A percentile compares a stretch with the other conserved stretches of the same genome.
These are phyloP conservation scores for Rosa rugosa DNA, from an alignment of 306 rosid genomes.

Conservation along the genomic window DNA sequence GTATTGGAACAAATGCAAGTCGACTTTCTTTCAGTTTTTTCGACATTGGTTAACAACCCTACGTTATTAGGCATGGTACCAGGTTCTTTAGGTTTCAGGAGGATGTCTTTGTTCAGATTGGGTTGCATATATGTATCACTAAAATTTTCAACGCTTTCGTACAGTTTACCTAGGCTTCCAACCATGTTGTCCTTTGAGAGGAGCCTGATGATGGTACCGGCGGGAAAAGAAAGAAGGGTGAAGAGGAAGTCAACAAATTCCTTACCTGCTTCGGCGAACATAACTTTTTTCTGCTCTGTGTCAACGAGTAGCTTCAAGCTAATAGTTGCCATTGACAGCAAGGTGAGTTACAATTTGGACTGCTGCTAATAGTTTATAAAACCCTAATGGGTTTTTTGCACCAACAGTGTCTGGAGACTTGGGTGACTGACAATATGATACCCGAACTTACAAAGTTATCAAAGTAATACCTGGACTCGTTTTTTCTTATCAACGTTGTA, in stretches of 20 bases:
- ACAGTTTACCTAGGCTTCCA: slow-evolving; percentile 17
- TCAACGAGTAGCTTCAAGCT: slow-evolving; percentile 1
- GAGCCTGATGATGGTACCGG: slow-evolving; percentile 10
- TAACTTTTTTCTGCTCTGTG: not conserved
- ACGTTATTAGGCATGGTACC: not conserved
- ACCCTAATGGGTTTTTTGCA: too few relatives aligned
- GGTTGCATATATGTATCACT: slow-evolving; percentile 13
- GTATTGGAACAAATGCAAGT: not conserved
- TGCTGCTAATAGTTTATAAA: too few relatives aligned
- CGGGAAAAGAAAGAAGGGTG: slow-evolving; percentile 27
- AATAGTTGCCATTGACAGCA: not conserved
- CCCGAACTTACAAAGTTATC: too few relatives aligned
- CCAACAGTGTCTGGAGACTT: too few relatives aligned
- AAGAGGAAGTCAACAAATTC: slow-evolving; percentile 43
- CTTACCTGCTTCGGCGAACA: slow-evolving; percentile 28
- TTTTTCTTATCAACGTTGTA: too few relatives aligned
- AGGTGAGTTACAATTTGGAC: not conserved
- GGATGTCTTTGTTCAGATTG: not conserved
- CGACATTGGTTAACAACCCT: not conserved
- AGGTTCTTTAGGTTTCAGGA: slow-evolving; percentile 13
- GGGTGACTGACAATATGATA: too few relatives aligned
- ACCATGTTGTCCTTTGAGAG: slow-evolving; percentile 15
- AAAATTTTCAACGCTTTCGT: slow-evolving; percentile 20
- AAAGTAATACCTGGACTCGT: too few relatives aligned
- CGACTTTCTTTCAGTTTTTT: not conserved